Percentiles rank a stretch among this genome's conserved stretches.
phyloP scores from a whole-genome alignment of 257 asterid species.

The Scutellaria baicalensis region DNA sequence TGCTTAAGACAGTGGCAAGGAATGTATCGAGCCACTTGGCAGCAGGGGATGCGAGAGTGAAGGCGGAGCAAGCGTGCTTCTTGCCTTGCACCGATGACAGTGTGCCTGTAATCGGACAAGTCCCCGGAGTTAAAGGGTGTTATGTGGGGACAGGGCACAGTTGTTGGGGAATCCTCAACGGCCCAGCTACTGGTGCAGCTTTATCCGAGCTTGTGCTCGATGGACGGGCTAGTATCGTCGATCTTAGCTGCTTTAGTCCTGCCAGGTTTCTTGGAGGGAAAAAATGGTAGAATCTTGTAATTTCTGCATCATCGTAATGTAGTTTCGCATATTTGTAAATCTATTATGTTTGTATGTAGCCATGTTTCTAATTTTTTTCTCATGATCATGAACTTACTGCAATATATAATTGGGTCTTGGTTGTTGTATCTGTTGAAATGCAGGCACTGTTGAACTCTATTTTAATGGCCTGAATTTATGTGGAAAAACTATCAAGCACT shows the following conservation, averaged over 20 bases:
- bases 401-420: too few relatives aligned
- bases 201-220: constrained; percentile 73
- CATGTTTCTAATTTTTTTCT: too few relatives aligned
- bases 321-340: neutral
- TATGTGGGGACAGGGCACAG: constrained; percentile 85
- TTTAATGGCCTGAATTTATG: too few relatives aligned
- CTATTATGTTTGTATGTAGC: too few relatives aligned
- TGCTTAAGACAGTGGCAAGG: constrained; percentile 59
- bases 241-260: constrained; percentile 54
- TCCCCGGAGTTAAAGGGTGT: constrained; percentile 69
- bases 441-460: too few relatives aligned
- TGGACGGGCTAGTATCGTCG: constrained; percentile 45
- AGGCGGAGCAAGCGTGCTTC: constrained; percentile 88
- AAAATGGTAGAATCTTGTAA: neutral
- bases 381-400: too few relatives aligned
- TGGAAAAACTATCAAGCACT: too few relatives aligned
- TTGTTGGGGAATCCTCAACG: constrained; percentile 95
- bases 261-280: constrained; percentile 36
- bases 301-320: neutral
- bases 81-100: constrained; percentile 80
- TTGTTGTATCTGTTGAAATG: too few relatives aligned
- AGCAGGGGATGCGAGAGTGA: constrained; percentile 58
- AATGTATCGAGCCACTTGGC: constrained; percentile 68
- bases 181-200: constrained; percentile 91
- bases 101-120: constrained; percentile 70